Base-by-base conservation (phyloP, 73 alveolate genomes). In the Paramecium sexaurelia region DNA sequence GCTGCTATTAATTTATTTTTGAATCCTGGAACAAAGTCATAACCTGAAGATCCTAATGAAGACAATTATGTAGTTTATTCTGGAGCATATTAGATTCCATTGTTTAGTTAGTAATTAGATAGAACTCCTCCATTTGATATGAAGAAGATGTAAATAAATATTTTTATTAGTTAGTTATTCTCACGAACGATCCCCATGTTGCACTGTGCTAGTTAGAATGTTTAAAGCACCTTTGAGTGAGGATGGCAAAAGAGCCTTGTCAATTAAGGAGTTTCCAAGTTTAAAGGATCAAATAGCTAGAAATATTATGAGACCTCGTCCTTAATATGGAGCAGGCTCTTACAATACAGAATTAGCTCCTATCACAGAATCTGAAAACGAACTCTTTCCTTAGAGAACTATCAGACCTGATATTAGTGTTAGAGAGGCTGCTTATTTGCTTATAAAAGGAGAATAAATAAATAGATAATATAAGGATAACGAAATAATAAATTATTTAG, bases 141-240 rank as follows among this genome's bases (percentile, higher is more conserved):
- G 73, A 92, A 96, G 78, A 94, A 94, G 61, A 87, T 95, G 82
- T 61, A 61, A 6, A 17, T 5, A 17, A 17, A 20, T 90, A 55
- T 13, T 67, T 26, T 57, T 85, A 29, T 6, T 6, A 85, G 5
- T 69, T 71, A 94, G 97, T 55, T 87, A 78, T 5, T 88, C 92
- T 47, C 96, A 95, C 26, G 99, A 96, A 86, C 89, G 95, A 82
- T 94, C 96, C 17, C 99, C 99, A 20, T 92, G 98, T 26, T 98
- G 98, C 6, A 85, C 99, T 10, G 41, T 96, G 75, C 91, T 95
- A 15, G 95, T 96, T 33, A 88, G 99, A 71, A 84, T 96, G 26
- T 55, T 75, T 32, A 93, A 95, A 83, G 98, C 99, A n/a, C 95
- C 97, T 7, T 73, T 91, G 13, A 26, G 92, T 55, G 96, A 92